These are phyloP conservation scores for Chenopodium formosanum DNA, from an alignment of 148 eudicot genomes.

Conservation along the genomic window DNA sequence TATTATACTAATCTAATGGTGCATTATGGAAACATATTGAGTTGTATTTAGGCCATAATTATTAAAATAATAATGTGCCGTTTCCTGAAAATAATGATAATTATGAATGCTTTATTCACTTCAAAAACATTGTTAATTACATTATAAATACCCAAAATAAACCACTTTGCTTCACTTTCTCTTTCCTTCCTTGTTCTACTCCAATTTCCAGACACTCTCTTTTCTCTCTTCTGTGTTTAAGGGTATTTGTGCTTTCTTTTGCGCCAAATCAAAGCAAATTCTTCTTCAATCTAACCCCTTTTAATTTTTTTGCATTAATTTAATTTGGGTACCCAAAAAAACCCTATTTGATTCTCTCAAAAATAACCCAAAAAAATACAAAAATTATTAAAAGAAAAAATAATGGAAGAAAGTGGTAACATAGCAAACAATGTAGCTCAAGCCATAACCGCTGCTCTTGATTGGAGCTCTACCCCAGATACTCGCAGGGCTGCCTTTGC, in stretches of 20 bases:
- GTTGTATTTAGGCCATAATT: too few relatives aligned
- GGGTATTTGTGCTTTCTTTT: neutral
- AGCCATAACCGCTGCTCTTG: conserved; percentile 77
- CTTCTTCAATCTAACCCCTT: neutral
- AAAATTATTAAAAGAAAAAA: too few relatives aligned
- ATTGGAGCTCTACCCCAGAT: conserved; percentile 76
- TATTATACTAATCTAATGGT: too few relatives aligned
- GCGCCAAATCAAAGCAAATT: conserved; percentile 5
- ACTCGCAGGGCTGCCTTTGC: conserved; percentile 69
- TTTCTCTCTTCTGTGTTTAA: neutral
- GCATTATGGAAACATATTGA: too few relatives aligned
- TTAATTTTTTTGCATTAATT: neutral
- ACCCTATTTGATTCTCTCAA: conserved; percentile 12
- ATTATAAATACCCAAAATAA: too few relatives aligned
- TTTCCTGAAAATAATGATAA: too few relatives aligned
- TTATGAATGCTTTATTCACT: too few relatives aligned
- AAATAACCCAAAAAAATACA: neutral
- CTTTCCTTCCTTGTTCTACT: neutral
- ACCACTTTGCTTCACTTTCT: too few relatives aligned
- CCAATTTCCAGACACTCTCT: neutral
- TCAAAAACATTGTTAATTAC: too few relatives aligned
- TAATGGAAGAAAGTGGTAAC: conserved; percentile 52
- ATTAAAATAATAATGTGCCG: too few relatives aligned
- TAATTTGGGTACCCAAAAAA: neutral
- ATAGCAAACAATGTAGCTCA: conserved; percentile 63